A percentile compares a stretch with the other conserved stretches of the same genome.
These are phyloP conservation scores for Pisolithus albus DNA, from an alignment of 768 basidiomycete species.

Conservation along the genomic window DNA sequence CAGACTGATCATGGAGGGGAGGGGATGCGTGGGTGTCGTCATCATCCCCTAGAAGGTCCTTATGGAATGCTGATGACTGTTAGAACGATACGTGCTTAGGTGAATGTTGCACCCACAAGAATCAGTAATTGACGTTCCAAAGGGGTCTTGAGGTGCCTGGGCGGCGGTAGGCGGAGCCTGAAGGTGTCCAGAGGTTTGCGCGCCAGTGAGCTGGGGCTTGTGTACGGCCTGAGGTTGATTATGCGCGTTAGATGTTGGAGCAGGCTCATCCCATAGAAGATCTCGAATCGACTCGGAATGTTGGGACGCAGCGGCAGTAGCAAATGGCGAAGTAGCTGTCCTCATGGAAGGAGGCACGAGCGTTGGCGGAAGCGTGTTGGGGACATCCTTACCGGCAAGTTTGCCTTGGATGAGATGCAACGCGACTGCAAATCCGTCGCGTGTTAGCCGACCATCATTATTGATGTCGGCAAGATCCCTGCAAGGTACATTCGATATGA, in stretches of 20 bases:
- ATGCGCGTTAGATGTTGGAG: conserved; percentile 34
- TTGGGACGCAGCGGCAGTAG: conserved; percentile 32
- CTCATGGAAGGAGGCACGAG: conserved; percentile 84
- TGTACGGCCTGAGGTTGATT: conserved; percentile 22
- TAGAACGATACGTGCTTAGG: neutral
- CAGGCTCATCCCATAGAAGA: conserved; percentile 50
- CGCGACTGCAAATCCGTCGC: conserved; percentile 93
- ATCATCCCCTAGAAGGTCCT: conserved; percentile 72
- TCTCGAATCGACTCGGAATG: conserved; percentile 36
- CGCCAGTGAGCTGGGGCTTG: conserved; percentile 35
- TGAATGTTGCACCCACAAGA: conserved; percentile 13
- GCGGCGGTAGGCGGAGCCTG: conserved; percentile 22
- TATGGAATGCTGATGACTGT: conserved; percentile 16
- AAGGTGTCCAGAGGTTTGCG: conserved; percentile 23
- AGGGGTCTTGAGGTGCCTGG: conserved; percentile 41
- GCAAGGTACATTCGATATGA: conserved; percentile 3
- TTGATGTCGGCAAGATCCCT: conserved; percentile 95
- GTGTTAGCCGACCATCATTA: conserved; percentile 77
- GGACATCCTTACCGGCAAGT: conserved; percentile 72
- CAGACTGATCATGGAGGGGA: conserved; percentile 64
- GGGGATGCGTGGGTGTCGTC: conserved; percentile 41
- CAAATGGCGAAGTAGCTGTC: conserved; percentile 31
- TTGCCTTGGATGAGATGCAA: conserved; percentile 89
- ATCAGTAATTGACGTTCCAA: conserved; percentile 31
- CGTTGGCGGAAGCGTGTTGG: conserved; percentile 57